phyloP scores from a whole-genome alignment of 2,329 filamentous ascomycete species.

The Clarireedia monteithiana region DNA sequence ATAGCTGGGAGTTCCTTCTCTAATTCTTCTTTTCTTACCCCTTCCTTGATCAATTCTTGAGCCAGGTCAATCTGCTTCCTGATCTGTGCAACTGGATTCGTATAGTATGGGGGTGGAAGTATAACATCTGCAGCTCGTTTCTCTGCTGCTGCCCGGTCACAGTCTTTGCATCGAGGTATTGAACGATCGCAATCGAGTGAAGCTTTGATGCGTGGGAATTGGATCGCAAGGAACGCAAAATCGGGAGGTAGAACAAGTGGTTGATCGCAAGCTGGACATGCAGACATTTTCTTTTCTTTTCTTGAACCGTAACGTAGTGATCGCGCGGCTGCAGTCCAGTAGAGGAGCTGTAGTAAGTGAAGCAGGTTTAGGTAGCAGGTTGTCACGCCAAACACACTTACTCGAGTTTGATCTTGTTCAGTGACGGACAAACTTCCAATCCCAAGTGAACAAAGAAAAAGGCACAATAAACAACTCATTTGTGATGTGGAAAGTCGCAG shows the following conservation, averaged over 20 bases:
- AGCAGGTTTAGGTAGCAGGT: not conserved
- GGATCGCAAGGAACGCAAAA: slow-evolving; percentile 10
- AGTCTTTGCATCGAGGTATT: slow-evolving; percentile 19
- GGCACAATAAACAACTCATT: not conserved
- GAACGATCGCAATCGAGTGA: slow-evolving; percentile 16
- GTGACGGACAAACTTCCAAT: not conserved
- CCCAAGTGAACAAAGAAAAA: not conserved
- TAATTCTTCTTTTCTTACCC: slow-evolving; percentile 14
- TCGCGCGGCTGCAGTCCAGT: not conserved
- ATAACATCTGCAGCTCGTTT: slow-evolving; percentile 13
- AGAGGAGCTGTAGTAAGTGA: not conserved
- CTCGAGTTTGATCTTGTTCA: not conserved
- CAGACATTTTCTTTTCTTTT: slow-evolving; percentile 2
- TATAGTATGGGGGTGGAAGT: slow-evolving; percentile 9
- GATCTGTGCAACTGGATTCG: slow-evolving; percentile 12
- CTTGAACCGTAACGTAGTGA: not conserved
- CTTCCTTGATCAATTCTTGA: slow-evolving; percentile 13
- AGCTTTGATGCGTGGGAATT: slow-evolving; percentile 13
- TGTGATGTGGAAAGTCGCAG: not conserved
- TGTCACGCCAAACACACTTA: not conserved
- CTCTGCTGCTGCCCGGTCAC: slow-evolving; percentile 17
- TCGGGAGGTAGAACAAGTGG: slow-evolving; percentile 16
- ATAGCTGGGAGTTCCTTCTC: slow-evolving; percentile 9
- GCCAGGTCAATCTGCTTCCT: slow-evolving; percentile 15
- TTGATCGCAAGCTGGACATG: slow-evolving; percentile 6